Conservation (phyloP, 345 rosid genomes). For the Noccaea bulbosa region DNA sequence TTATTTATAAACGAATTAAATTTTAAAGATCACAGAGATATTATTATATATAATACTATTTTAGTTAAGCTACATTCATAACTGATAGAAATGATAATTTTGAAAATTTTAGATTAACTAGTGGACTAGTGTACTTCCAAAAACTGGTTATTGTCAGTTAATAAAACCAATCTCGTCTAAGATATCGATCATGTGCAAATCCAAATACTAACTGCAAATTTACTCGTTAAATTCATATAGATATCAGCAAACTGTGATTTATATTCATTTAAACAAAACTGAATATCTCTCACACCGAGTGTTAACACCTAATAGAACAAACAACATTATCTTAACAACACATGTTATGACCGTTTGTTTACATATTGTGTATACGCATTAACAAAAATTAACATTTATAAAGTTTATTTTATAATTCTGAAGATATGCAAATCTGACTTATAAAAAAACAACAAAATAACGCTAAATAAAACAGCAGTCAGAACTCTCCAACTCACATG, state of each 20-base stretch:
- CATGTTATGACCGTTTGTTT: conserved; percentile 42
- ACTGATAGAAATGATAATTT: background rate
- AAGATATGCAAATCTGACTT: conserved; percentile 39
- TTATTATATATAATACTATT: no score
- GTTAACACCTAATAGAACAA: conserved; percentile 46
- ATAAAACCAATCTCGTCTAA: conserved; percentile 13
- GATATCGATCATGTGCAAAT: conserved; percentile 40
- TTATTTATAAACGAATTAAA: no score
- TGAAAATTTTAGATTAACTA: background rate
- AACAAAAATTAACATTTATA: background rate
- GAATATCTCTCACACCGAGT: conserved; percentile 35
- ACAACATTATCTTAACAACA: conserved; percentile 38
- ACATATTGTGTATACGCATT: background rate
- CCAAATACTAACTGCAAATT: conserved; percentile 17
- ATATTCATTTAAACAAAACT: conserved; percentile 23
- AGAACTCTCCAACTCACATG: conserved; percentile 33
- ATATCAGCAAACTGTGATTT: conserved; percentile 11
- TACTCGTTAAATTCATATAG: conserved; percentile 5
- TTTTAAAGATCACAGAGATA: no score
- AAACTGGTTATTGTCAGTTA: background rate
- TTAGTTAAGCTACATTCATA: background rate
- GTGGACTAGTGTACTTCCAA: conserved; percentile 21
- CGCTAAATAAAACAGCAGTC: conserved; percentile 39
- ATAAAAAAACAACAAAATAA: conserved; percentile 2
- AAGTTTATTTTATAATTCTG: background rate